Evolutionary conservation across 129 eudicot species (phyloP), one percentile per base, ranked within the genome.

Genomic region (Flaveria brownii): DNA sequence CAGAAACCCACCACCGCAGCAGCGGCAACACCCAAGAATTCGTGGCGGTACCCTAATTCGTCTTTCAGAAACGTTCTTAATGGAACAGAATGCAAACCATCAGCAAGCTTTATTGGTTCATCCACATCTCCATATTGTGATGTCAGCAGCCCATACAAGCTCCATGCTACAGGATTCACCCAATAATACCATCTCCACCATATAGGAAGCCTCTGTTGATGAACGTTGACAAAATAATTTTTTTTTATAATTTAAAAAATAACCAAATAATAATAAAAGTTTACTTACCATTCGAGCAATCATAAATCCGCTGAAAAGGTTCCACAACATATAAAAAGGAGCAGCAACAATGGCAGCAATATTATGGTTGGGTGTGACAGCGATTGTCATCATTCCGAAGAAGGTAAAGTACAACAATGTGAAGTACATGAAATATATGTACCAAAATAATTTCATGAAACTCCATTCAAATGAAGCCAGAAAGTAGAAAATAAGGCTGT

Each of bases 171-270:
- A 7, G 98, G 98, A 82, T 90, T 90, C 5, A 86, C 97, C 97
- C 97, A 93, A 57, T 90, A 93, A 80, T 88, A 90, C 98, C 98
- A 93, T 85, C 96, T 86, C 98, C 98, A 93, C 89, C 95, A 93
- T 73, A 86, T 61, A 1, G 98, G 98, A 50, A 93, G 85, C 82
- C 90, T 90, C 97, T 91, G 85, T 15, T 57, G 25, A 51, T 46
- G 15, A 63, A 66, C 26, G n/a, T n/a, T 39, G 41, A 49, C 36
- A 66, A 62, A 62, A 55, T 6, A 28, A 28, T 0, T 1, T 62
- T 6, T 6, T 62, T 12, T 28, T 28, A 0, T 28, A 28, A 62
- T 4, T 9, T 12, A n/a, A 55, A 23, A 55, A 23, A 39, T 65
- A 17, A 42, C 9, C 60, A 11, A 49, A 13, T 30, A 30, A 30